Conservation (phyloP, 345 rosid genomes). For the Mercurialis annua region DNA sequence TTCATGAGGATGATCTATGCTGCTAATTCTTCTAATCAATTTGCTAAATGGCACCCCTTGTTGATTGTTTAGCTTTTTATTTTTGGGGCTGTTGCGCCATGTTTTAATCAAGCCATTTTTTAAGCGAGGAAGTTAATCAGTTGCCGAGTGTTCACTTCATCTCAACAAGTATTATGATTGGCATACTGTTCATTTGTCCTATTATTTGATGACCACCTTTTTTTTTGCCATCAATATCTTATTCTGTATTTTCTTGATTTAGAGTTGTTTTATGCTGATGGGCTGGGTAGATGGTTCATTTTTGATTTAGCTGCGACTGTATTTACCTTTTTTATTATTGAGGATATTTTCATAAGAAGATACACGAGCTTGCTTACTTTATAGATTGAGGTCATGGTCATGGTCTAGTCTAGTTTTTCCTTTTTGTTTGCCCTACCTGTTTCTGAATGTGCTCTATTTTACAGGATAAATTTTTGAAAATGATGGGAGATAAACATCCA, state of each 20-base stretch:
- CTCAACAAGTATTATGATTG: not conserved
- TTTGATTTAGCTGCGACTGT: not conserved
- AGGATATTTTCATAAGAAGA: not conserved
- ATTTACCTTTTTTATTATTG: not conserved
- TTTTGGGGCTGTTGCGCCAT: not conserved
- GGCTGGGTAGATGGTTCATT: not conserved
- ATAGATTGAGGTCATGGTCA: not conserved
- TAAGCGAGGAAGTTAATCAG: not conserved
- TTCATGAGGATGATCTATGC: not conserved
- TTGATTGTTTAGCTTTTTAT: not conserved
- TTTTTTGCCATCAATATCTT: not conserved
- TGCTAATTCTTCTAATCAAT: not conserved
- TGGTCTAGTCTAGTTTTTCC: not conserved
- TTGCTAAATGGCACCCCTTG: not conserved
- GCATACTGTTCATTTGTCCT: not conserved
- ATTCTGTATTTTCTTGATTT: not conserved
- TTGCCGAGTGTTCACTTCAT: not conserved
- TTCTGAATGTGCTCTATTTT: slow-evolving; percentile 17
- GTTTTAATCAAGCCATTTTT: not conserved
- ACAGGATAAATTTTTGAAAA: slow-evolving; percentile 71
- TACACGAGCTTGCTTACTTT: slow-evolving; percentile 1
- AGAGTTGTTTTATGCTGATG: not conserved
- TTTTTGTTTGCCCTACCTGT: slow-evolving; percentile 4
- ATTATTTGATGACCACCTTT: not conserved
- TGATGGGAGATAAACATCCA: slow-evolving; percentile 63